Evolutionary conservation across 345 rosid species (phyloP), one percentile per base, ranked within the genome.

Genomic region (Geranium brycei): DNA sequence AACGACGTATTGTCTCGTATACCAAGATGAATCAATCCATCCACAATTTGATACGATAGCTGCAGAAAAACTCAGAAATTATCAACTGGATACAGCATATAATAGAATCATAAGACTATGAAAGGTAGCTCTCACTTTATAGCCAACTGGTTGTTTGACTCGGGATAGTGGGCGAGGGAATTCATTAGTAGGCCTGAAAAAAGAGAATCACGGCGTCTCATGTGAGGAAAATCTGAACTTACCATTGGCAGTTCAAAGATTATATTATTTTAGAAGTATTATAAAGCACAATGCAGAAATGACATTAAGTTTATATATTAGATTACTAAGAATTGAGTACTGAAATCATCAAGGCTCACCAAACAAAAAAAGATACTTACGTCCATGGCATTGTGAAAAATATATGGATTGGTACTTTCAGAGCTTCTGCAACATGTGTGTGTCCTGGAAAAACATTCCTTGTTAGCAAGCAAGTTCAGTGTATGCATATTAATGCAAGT

Each of bases 381-480:
- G 97, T 95, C 99, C 99, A 95, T 61, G 99, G 99, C 99, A 95
- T 95, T 16, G 99, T 95, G 88, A 95, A 95, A 75, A 95, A 88
- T 63, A 95, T 84, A 76, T 95, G 99, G 75, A 95, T 68, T 0
- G 99, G 97, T 74, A 95, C 62, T 82, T 77, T 85, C 12, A 95
- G 78, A 57, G 95, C 83, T 78, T 95, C 99, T 31, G 99, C 99
- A 71, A 95, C 99, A 72, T 95, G 97, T 18, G 85, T 76, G 74
- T 95, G 99, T 71, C 99, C 99, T 95, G 80, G 70, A 75, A 66
- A 32, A n/a, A n/a, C n/a, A n/a, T 23, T 23, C 28, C 28, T 23
- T 23, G 28, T 23, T 23, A 23, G 28, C 28, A 1, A 35, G 62
- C 60, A 13, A 23, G 28, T 23, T 23, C 2, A 23, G 28, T 23